Evolutionary conservation across 2,329 filamentous ascomycete genomes (phyloP).

Genomic region (Berkeleyomyces basicola): DNA sequence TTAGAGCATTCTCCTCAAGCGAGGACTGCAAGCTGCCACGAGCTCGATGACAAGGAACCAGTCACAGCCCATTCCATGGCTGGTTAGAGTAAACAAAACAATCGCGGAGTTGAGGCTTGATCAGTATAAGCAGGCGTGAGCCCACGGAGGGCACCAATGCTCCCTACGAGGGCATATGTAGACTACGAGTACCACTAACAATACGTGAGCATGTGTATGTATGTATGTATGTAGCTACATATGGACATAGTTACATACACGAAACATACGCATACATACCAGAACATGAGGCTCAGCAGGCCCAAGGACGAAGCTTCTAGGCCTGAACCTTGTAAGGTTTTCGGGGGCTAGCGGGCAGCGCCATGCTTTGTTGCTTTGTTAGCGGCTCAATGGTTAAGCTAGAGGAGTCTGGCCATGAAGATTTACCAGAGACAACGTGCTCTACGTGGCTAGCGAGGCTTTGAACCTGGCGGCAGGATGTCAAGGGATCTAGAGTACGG

Average conservation of each 20-base stretch:
- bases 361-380: not conserved
- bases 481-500: not conserved
- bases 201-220: no score
- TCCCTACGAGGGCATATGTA: no score
- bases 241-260: no score
- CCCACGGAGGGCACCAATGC: no score
- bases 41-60: not conserved
- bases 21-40: not conserved
- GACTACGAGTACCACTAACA: no score
- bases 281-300: not conserved
- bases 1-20: not conserved
- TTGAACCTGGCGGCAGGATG: not conserved
- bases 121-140: not conserved
- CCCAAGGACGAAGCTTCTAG: not conserved
- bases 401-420: not conserved
- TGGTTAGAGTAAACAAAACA: not conserved
- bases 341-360: not conserved
- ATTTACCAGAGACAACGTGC: not conserved
- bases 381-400: not conserved
- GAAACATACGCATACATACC: no score
- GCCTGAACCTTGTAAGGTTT: not conserved
- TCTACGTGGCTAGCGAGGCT: not conserved
- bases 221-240: no score
- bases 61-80: not conserved
- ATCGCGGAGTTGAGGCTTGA: not conserved